Evolutionary conservation across 352 stramenopile genomes (phyloP).

Genomic region (Phytopythium mirpurense): DNA sequence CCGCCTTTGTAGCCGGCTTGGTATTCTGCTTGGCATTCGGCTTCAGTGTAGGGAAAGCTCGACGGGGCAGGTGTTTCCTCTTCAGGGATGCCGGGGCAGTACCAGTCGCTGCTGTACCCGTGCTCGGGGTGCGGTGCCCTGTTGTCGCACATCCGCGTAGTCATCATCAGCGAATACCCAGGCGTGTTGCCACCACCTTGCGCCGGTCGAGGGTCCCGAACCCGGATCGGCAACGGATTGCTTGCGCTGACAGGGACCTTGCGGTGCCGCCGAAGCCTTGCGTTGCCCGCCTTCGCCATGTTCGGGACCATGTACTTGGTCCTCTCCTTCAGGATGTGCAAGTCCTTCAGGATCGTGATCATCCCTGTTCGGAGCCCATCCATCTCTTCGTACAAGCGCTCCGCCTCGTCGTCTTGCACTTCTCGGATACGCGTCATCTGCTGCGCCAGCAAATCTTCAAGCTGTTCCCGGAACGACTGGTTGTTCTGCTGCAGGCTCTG

Average conservation of each 20-base stretch:
- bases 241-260: constrained; percentile 3
- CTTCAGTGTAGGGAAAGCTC: not conserved
- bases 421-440: constrained; percentile 46
- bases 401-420: constrained; percentile 43
- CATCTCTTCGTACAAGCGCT: constrained; percentile 53
- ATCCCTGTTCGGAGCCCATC: constrained; percentile 61
- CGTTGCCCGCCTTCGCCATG: constrained; percentile 22
- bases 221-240: constrained; percentile 7
- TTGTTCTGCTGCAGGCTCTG: constrained; percentile 48
- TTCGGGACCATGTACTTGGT: constrained; percentile 63
- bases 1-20: not conserved
- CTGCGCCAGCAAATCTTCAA: constrained; percentile 42
- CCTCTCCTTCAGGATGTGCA: constrained; percentile 62
- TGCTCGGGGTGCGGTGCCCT: constrained; percentile 22
- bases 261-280: constrained; percentile 11
- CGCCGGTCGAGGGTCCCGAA: not conserved
- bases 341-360: constrained; percentile 57
- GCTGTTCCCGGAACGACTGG: constrained; percentile 30
- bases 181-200: constrained; percentile 8
- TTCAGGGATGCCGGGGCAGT: constrained; percentile 20
- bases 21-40: not conserved
- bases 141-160: constrained; percentile 21
- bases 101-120: constrained; percentile 25
- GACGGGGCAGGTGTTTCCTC: not conserved
- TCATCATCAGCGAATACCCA: constrained; percentile 28